These are phyloP conservation scores for Mycena indigotica DNA, from an alignment of 768 basidiomycete genomes.

Conservation along the genomic window DNA sequence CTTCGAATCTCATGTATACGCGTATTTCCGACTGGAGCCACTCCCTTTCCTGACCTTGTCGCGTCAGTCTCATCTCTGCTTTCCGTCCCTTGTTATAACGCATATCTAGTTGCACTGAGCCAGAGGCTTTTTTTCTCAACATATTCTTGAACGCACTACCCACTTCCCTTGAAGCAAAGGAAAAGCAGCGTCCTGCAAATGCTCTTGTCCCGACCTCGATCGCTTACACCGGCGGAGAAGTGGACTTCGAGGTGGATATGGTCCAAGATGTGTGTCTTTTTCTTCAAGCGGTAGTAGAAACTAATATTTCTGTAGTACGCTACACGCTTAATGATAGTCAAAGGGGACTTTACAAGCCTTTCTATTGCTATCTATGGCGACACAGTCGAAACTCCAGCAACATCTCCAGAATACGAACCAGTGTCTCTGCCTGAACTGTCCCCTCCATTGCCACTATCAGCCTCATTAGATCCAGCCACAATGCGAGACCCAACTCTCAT, in stretches of 20 bases:
- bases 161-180: slow-evolving; percentile 48
- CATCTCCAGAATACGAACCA: slow-evolving; percentile 43
- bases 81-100: slow-evolving; percentile 1
- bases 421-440: slow-evolving; percentile 47
- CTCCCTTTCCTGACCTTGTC: slow-evolving; percentile 68
- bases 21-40: slow-evolving; percentile 67
- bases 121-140: slow-evolving; percentile 72
- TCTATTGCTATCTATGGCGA: slow-evolving; percentile 69
- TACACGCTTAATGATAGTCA: slow-evolving; percentile 79
- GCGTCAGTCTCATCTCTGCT: slow-evolving; percentile 47
- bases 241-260: slow-evolving; percentile 72
- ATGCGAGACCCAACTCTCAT: slow-evolving; percentile 60
- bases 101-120: slow-evolving; percentile 61
- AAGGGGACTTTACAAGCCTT: slow-evolving; percentile 67
- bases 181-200: slow-evolving; percentile 67
- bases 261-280: slow-evolving; percentile 58
- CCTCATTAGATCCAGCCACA: slow-evolving; percentile 65
- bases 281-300: not conserved
- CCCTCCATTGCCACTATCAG: no score
- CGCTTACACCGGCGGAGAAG: slow-evolving; percentile 68
- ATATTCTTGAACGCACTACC: slow-evolving; percentile 75
- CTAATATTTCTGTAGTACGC: slow-evolving; percentile 49
- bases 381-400: slow-evolving; percentile 45
- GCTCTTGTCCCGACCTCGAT: slow-evolving; percentile 71
- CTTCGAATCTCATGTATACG: slow-evolving; percentile 68